Base-by-base conservation (phyloP, 75 land plant species). In the Pinus taeda region DNA sequence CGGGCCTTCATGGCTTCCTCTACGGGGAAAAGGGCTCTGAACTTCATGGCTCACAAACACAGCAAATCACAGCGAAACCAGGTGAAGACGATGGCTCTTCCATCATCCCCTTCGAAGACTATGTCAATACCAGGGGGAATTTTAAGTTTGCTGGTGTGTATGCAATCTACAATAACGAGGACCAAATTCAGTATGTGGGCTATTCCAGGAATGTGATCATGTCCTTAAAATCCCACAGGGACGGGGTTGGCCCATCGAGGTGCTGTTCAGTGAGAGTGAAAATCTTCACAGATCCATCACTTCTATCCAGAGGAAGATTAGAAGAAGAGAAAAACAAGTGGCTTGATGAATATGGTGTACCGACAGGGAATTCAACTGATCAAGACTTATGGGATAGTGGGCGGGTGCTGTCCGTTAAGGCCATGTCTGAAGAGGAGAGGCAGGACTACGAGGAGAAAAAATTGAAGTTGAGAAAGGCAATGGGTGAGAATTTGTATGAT, bases 401-500 rank as follows among this genome's bases (percentile, higher is more conserved):
- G 30, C 39, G 67, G 53, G 70, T 55, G 2, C 56, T 15, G 5
- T 1, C 36, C 7, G 49, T 55, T n/a, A 59, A 45, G 0, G 42
- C 56, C 42, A 86, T 84, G 87, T 80, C 88, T 36, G 87, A 84
- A 61, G 61, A 71, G 20, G 83, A 86, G 74, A 84, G 79, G 66
- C 61, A 17, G 6, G 87, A 77, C 36, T 86, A 86, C 72, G 87
- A 84, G 77, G 87, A 86, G 73, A 86, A 84, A 80, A 86, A 86
- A 62, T 83, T 86, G 57, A 86, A 86, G 87, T 59, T 86, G 79
- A 75, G 88, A 21, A 86, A 86, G 77, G 87, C 87, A 18, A 86
- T 86, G 88, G 88, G 88, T 36, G 88, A 86, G 79, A 86, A 86
- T 66, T 70, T 86, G 74, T 77, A 80, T 70, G 88, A 86, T 74